Conservation (phyloP, 331 rosid species). For the Ulmus americana region DNA sequence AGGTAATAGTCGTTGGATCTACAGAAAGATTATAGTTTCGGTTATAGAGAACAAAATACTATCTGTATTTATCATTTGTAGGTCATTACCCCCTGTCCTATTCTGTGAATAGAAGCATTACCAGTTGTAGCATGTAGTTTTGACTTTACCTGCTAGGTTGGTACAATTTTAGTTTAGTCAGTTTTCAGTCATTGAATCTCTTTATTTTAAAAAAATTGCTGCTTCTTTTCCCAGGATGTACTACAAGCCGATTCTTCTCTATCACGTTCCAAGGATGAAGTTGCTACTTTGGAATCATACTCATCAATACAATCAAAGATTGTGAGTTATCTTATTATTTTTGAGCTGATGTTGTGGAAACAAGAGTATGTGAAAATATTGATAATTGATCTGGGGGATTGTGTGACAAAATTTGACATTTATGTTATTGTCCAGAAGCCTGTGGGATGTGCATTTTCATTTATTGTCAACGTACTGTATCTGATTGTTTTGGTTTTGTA, state of each 20-base stretch:
- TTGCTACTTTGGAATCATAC: slow-evolving; percentile 58
- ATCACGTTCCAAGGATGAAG: slow-evolving; percentile 58
- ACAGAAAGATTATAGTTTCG: neutral
- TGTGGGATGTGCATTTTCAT: neutral
- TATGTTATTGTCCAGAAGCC: neutral
- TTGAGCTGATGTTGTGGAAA: neutral
- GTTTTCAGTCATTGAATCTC: neutral
- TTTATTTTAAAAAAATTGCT: slow-evolving; percentile 12
- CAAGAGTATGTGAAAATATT: neutral
- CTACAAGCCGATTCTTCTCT: slow-evolving; percentile 62
- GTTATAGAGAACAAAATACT: neutral
- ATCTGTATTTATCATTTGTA: neutral
- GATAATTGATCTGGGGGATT: too few species aligned
- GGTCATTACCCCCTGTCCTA: neutral
- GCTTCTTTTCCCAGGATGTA: slow-evolving; percentile 43
- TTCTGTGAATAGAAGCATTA: neutral
- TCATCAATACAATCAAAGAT: slow-evolving; percentile 70
- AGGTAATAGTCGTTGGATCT: slow-evolving; percentile 30
- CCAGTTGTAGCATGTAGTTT: neutral
- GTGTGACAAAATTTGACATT: neutral
- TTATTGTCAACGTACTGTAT: neutral
- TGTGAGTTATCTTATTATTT: slow-evolving; percentile 47
- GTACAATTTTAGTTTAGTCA: neutral
- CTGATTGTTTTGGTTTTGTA: neutral
- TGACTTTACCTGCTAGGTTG: too few species aligned